These are phyloP conservation scores for Metschnikowia colocasiae DNA, from an alignment of 805 yeast species.

Conservation along the genomic window DNA sequence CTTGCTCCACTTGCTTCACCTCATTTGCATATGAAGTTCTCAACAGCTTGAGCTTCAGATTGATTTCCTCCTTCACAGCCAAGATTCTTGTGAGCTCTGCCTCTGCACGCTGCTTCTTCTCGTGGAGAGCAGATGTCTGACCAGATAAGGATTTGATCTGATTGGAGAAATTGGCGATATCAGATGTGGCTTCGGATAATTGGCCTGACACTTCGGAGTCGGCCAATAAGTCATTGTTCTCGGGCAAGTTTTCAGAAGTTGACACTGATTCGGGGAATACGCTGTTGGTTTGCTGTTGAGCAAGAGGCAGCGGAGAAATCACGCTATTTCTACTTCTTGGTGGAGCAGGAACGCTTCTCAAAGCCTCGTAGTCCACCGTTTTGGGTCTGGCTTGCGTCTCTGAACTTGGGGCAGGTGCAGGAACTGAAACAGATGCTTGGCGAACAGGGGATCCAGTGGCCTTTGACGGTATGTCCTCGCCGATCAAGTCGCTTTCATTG, in stretches of 20 bases:
- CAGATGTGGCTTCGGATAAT: conserved; percentile 75
- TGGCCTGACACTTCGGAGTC: conserved; percentile 61
- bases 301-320: conserved; percentile 5
- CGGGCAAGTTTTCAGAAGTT: conserved; percentile 5
- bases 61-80: conserved; percentile 65
- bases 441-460: conserved; percentile 9
- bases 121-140: conserved; percentile 69
- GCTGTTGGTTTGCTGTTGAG: conserved; percentile 2
- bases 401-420: conserved; percentile 27
- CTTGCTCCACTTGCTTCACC: conserved; percentile 67
- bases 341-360: conserved; percentile 46
- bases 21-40: conserved; percentile 75
- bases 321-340: conserved; percentile 22
- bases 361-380: conserved; percentile 47
- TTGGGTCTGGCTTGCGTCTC: conserved; percentile 7
- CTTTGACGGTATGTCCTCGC: conserved; percentile 28
- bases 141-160: conserved; percentile 75
- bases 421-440: conserved; percentile 17
- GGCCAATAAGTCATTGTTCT: conserved; percentile 50
- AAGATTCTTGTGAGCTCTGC: conserved; percentile 70
- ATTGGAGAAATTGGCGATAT: conserved; percentile 79
- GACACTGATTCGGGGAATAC: not conserved
- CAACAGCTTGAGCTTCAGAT: conserved; percentile 62
- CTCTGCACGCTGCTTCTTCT: conserved; percentile 70
- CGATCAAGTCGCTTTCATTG: conserved; percentile 24